These are phyloP conservation scores for Mycosphaerelloides madeirae DNA, from an alignment of 2,329 filamentous ascomycete species.

Conservation along the genomic window DNA sequence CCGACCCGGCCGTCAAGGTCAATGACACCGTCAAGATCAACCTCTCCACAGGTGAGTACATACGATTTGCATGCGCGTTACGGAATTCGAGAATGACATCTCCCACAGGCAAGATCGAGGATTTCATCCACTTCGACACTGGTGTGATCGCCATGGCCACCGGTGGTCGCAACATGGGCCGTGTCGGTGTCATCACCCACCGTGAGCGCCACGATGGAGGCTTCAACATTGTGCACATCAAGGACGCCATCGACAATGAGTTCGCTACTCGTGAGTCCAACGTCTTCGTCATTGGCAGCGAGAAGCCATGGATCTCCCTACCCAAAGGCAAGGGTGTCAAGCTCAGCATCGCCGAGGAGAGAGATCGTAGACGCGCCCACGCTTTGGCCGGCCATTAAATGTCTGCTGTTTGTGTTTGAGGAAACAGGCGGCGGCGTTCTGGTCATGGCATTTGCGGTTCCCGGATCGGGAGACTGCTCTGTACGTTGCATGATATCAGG, in stretches of 20 bases:
- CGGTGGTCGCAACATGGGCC: slow-evolving; percentile 99
- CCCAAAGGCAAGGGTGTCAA: slow-evolving; percentile 99
- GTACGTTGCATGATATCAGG: background rate
- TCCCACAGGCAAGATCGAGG: slow-evolving; percentile 68
- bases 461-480: background rate
- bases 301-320: slow-evolving; percentile 99
- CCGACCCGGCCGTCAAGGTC: slow-evolving; percentile 96
- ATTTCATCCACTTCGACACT: slow-evolving; percentile 99
- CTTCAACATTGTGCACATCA: slow-evolving; percentile 97
- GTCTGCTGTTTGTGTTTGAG: slow-evolving; percentile 5
- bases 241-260: slow-evolving; percentile 99
- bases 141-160: slow-evolving; percentile 97
- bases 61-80: too few species aligned
- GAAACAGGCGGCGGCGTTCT: slow-evolving; percentile 15
- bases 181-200: slow-evolving; percentile 99
- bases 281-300: slow-evolving; percentile 97
- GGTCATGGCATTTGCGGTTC: slow-evolving; percentile 7
- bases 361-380: slow-evolving; percentile 87
- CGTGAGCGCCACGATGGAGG: slow-evolving; percentile 99
- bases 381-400: slow-evolving; percentile 42
- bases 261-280: slow-evolving; percentile 99
- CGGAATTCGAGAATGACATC: slow-evolving; percentile 1
- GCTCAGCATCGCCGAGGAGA: slow-evolving; percentile 98
- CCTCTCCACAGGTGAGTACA: slow-evolving; percentile 67
- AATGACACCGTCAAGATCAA: slow-evolving; percentile 99